Percentiles rank a stretch among this genome's conserved stretches.
phyloP scores from a whole-genome alignment of 352 stramenopile species.

The Globisporangium splendens region DNA sequence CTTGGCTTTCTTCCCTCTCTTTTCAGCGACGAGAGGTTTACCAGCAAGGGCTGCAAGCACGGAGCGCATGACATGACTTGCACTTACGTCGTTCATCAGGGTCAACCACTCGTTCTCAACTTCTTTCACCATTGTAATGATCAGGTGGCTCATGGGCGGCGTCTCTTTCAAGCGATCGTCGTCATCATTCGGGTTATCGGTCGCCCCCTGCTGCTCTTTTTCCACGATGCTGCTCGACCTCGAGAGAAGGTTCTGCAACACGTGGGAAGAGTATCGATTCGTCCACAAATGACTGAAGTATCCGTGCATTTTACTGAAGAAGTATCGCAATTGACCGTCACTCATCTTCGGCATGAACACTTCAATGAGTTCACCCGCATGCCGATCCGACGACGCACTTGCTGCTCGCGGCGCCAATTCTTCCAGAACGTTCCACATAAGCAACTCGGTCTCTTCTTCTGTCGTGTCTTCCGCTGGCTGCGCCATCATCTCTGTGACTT shows the following conservation, averaged over 20 bases:
- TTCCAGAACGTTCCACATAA: conserved; percentile 82
- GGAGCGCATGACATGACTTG: conserved; percentile 77
- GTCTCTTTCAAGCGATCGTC: conserved; percentile 61
- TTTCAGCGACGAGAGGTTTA: conserved; percentile 63
- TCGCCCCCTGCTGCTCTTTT: conserved; percentile 29
- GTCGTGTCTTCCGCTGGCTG: conserved; percentile 44
- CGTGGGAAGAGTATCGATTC: conserved; percentile 85
- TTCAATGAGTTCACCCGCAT: conserved; percentile 69
- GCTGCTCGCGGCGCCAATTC: conserved; percentile 71
- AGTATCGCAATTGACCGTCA: conserved; percentile 62
- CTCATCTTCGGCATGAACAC: conserved; percentile 71
- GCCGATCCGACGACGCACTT: conserved; percentile 70
- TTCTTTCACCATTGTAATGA: conserved; percentile 73
- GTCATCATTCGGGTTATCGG: conserved; percentile 35
- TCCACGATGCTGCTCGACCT: conserved; percentile 50
- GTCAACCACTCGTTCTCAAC: conserved; percentile 79
- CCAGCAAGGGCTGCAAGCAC: conserved; percentile 65
- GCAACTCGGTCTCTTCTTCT: conserved; percentile 51
- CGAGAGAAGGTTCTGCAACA: conserved; percentile 73
- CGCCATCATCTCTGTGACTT: conserved; percentile 75
- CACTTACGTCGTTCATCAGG: conserved; percentile 84
- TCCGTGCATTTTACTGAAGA: conserved; percentile 76
- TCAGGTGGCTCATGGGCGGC: conserved; percentile 60
- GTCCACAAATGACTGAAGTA: conserved; percentile 84
- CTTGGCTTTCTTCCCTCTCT: conserved; percentile 80